Base-by-base conservation (phyloP, 345 rosid genomes). In the Cardamine chenopodiifolia region DNA sequence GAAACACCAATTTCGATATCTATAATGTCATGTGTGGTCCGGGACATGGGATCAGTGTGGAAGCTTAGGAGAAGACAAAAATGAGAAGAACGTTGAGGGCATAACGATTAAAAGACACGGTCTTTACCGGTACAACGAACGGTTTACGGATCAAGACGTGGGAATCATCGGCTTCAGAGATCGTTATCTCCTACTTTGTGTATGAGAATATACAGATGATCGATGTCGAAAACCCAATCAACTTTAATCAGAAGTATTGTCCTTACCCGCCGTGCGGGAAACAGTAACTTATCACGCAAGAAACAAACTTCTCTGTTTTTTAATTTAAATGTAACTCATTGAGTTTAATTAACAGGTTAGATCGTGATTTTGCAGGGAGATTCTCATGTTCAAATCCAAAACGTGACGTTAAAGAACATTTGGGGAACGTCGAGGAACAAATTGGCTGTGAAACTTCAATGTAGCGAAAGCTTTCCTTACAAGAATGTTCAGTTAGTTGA, bases 41-140 rank as follows among this genome's bases (percentile, higher is more conserved):
- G 0, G 97, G 97, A 29, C 94, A 91, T 63, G 97, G 94, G 39
- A 71, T 89, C 54, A 87, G 91, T 8, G 31, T 5, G 73, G 73
- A 22, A 75, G 79, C 32, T 18, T 75, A 6, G 79, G 79, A 0
- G 59, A 19, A 6, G 1, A 58, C 8, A 49, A 25, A 20, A 11
- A 18, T 10, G 78, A 74, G 60, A 66, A 59, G 42, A 13, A 32
- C 7, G 45, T 67, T 0, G 13, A 34, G 0, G 68, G 73, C n/a
- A 17, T 75, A 20, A 22, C 23, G 5, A 39, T 74, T 53, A 57
- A 19, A 19, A 15, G 3, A 67, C 14, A 40, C 60, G 4, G 57
- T 72, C 11, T 73, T 68, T 37, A 48, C 25, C 2, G 39, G 31
- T 6, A 73, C 80, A 4, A 70, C 14, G 0, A 4, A 70, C 10